phyloP scores from a whole-genome alignment of 768 basidiomycete genomes.

The Lactifluus pinguis region DNA sequence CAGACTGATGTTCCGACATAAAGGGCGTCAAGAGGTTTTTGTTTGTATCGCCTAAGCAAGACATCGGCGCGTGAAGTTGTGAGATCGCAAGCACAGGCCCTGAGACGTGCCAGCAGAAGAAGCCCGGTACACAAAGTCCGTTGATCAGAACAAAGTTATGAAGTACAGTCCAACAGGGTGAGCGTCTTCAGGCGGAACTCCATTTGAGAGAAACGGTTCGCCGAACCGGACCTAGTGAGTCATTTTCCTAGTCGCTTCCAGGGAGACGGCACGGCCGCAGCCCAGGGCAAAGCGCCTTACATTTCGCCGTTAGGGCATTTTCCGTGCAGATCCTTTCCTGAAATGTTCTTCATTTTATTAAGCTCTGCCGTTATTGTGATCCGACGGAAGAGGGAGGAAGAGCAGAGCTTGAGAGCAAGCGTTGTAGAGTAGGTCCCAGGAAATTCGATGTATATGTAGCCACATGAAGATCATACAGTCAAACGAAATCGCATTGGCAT shows the following conservation, averaged over 20 bases:
- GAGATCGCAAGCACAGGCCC: background rate
- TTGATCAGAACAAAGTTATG: background rate
- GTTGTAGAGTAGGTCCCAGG: no score
- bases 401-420: no score
- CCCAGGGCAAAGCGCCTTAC: background rate
- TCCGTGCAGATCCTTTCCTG: no score
- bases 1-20: background rate
- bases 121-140: background rate
- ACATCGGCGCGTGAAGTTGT: background rate
- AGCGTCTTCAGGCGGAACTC: background rate
- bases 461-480: no score
- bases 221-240: background rate
- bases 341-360: no score
- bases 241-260: no score
- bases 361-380: no score
- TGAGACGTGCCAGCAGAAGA: background rate
- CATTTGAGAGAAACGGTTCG: background rate
- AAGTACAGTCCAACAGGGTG: background rate
- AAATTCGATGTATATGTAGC: no score
- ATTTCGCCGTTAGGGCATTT: background rate
- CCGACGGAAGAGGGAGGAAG: no score
- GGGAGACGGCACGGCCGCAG: background rate
- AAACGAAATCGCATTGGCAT: no score
- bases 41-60: background rate
- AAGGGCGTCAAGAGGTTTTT: background rate